These are phyloP conservation scores for Helicostylum pulchrum DNA, from an alignment of 192 early-diverging fungal genomes.

Conservation along the genomic window DNA sequence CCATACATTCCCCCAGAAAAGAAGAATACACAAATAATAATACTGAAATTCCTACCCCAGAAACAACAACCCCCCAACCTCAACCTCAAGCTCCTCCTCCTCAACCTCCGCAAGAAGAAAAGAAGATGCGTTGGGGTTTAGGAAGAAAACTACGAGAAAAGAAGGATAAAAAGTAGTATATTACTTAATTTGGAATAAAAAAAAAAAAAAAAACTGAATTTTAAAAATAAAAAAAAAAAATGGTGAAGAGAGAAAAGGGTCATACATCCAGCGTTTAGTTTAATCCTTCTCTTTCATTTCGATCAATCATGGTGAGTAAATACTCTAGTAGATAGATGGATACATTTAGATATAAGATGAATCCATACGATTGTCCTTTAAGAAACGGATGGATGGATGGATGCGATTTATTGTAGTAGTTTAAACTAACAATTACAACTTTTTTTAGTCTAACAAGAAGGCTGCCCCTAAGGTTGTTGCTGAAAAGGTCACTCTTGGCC, in stretches of 20 bases:
- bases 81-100: constrained; percentile 6
- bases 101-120: constrained; percentile 1
- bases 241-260: too few species aligned
- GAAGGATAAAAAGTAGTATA: not conserved
- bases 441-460: constrained; percentile 30
- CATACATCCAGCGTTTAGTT: not conserved
- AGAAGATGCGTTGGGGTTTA: constrained; percentile 18
- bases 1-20: too few species aligned
- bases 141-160: constrained; percentile 16
- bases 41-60: constrained; percentile 6
- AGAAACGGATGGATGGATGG: not conserved
- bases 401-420: not conserved
- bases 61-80: not conserved
- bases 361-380: not conserved
- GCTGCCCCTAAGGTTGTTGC: constrained; percentile 72
- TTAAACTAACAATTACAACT: not conserved
- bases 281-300: constrained; percentile 28
- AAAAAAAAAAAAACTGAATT: too few species aligned
- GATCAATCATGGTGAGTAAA: constrained; percentile 33
- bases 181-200: too few species aligned
- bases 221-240: too few species aligned
- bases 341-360: not conserved
- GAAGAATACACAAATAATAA: not conserved
- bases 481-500: constrained; percentile 92
- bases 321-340: not conserved